Conservation (phyloP, 1,139 yeast genomes). For the Blastobotrys capitulatus region DNA sequence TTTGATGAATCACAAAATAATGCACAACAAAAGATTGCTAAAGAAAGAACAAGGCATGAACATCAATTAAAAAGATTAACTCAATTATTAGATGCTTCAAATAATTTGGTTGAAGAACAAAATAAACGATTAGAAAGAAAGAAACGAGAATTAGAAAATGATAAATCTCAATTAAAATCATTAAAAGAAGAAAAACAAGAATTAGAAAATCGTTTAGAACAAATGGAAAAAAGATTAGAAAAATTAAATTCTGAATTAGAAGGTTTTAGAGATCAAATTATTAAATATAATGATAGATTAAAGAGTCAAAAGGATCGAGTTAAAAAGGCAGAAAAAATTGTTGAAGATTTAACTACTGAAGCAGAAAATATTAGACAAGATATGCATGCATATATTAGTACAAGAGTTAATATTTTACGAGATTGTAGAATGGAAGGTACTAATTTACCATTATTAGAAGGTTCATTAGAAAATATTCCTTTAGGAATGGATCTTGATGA, state of each 20-base stretch:
- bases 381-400: conserved; percentile 45
- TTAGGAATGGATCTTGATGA: conserved; percentile 34
- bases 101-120: conserved; percentile 6
- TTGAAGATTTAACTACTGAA: conserved; percentile 24
- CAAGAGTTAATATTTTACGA: conserved; percentile 56
- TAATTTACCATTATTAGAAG: conserved; percentile 57
- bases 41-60: conserved; percentile 9
- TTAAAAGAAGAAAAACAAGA: conserved; percentile 4
- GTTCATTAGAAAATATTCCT: conserved; percentile 50
- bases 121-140: conserved; percentile 6
- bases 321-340: conserved; percentile 4
- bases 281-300: conserved; percentile 5
- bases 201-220: conserved; percentile 2
- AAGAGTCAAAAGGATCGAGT: conserved; percentile 11
- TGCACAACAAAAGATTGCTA: conserved; percentile 11
- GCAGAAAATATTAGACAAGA: conserved; percentile 31
- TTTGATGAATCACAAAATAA: conserved; percentile 62
- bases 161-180: neutral
- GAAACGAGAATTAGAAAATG: neutral
- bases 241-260: conserved; percentile 18
- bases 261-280: conserved; percentile 14
- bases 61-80: conserved; percentile 11
- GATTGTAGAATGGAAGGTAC: conserved; percentile 73
- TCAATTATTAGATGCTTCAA: conserved; percentile 3
- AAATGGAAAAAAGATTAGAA: conserved; percentile 9